Percentiles rank a stretch among this genome's conserved stretches.
These are phyloP conservation scores for Aspergillus viridinutans DNA, from an alignment of 2,329 filamentous ascomycete species.

Conservation along the genomic window DNA sequence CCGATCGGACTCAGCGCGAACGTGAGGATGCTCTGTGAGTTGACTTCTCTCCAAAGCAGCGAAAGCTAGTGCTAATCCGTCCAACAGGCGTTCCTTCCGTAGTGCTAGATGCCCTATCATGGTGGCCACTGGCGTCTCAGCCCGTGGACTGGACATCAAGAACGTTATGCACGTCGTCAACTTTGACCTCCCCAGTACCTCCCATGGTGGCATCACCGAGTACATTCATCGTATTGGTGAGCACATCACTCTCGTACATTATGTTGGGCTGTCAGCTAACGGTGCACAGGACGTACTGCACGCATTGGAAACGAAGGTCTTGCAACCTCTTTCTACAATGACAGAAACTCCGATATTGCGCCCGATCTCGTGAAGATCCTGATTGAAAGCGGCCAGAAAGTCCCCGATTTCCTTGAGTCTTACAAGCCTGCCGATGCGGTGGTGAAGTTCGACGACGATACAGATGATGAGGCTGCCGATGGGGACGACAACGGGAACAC, in stretches of 20 bases:
- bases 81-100: slow-evolving; percentile 67
- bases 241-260: slow-evolving; percentile 19
- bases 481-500: slow-evolving; percentile 1
- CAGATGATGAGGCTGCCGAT: slow-evolving; percentile 39
- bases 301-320: slow-evolving; percentile 84
- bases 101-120: slow-evolving; percentile 71
- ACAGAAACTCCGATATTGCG: slow-evolving; percentile 68
- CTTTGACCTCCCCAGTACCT: slow-evolving; percentile 72
- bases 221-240: slow-evolving; percentile 92
- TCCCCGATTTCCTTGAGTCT: slow-evolving; percentile 76
- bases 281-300: slow-evolving; percentile 70
- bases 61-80: not conserved
- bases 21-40: slow-evolving; percentile 81
- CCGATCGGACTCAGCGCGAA: slow-evolving; percentile 81
- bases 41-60: not conserved
- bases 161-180: slow-evolving; percentile 92
- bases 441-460: slow-evolving; percentile 52
- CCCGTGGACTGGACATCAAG: slow-evolving; percentile 82
- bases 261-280: not conserved
- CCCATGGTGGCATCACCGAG: slow-evolving; percentile 84
- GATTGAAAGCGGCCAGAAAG: slow-evolving; percentile 68
- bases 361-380: slow-evolving; percentile 74
- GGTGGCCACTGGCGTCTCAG: slow-evolving; percentile 79
- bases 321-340: slow-evolving; percentile 85
- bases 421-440: slow-evolving; percentile 45